Percentiles rank a stretch among this genome's conserved stretches.
phyloP scores from a whole-genome alignment of 768 basidiomycete genomes.

The Phylloporus rhodoxanthus region DNA sequence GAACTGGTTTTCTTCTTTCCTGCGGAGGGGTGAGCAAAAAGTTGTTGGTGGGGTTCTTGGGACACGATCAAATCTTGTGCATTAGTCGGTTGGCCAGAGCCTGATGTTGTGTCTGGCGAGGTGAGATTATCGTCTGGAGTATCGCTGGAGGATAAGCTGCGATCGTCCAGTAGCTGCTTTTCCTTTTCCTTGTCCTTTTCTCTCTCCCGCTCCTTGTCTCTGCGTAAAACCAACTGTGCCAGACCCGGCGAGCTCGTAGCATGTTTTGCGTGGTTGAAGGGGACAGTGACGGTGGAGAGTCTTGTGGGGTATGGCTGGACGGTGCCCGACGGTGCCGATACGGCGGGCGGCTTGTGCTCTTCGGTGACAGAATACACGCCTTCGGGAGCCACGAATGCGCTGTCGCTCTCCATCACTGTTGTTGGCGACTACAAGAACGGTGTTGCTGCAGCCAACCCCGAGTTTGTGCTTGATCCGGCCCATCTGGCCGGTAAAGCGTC shows the following conservation, averaged over 20 bases:
- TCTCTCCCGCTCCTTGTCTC: constrained; percentile 26
- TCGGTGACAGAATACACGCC: constrained; percentile 86
- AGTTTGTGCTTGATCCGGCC: not conserved
- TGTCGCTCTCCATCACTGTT: constrained; percentile 66
- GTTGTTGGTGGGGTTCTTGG: constrained; percentile 40
- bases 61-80: constrained; percentile 26
- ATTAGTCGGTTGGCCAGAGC: constrained; percentile 27
- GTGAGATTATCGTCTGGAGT: constrained; percentile 55
- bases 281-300: constrained; percentile 56
- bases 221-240: constrained; percentile 57
- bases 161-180: constrained; percentile 45
- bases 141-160: constrained; percentile 78
- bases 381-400: constrained; percentile 83
- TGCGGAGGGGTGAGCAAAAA: constrained; percentile 53
- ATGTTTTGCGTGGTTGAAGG: constrained; percentile 52
- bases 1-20: constrained; percentile 57
- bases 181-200: constrained; percentile 38
- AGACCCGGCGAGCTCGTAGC: constrained; percentile 51
- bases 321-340: constrained; percentile 35
- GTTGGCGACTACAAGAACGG: constrained; percentile 13
- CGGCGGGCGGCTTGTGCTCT: constrained; percentile 64
- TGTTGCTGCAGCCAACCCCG: not conserved
- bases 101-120: constrained; percentile 36
- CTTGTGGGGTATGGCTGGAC: constrained; percentile 50
- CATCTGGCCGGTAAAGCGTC: constrained; percentile 9